A percentile compares a stretch with the other conserved stretches of the same genome.
Evolutionary conservation across 768 basidiomycete genomes (phyloP).

Genomic region (Naematelia aurantialba): DNA sequence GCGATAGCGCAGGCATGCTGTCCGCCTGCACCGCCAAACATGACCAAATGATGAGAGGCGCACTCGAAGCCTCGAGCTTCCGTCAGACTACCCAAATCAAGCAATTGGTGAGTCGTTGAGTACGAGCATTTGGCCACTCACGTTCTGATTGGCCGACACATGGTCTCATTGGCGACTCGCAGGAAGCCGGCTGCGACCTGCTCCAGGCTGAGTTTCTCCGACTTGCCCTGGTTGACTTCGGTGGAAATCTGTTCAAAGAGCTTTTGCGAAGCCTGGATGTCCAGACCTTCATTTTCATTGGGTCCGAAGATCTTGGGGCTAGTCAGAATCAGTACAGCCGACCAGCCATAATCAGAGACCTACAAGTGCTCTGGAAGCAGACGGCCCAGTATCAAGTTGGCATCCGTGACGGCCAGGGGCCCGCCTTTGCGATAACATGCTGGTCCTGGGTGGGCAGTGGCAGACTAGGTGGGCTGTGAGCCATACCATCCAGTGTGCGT

Average conservation of each 20-base stretch:
- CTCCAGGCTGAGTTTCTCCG: conserved; percentile 62
- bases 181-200: conserved; percentile 92
- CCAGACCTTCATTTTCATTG: conserved; percentile 77
- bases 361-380: conserved; percentile 64
- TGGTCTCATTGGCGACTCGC: conserved; percentile 94
- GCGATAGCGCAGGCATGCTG: conserved; percentile 47
- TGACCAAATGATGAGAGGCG: conserved; percentile 59
- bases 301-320: conserved; percentile 87
- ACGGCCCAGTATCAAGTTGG: conserved; percentile 40
- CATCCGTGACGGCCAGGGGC: conserved; percentile 56
- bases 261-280: conserved; percentile 63
- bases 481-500: neutral
- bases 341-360: conserved; percentile 53
- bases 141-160: conserved; percentile 87
- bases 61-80: conserved; percentile 85
- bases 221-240: conserved; percentile 65
- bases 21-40: conserved; percentile 51
- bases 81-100: conserved; percentile 56
- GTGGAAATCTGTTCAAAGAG: conserved; percentile 67
- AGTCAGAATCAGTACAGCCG: neutral
- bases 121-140: neutral
- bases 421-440: conserved; percentile 69
- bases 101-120: neutral
- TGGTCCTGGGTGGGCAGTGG: conserved; percentile 90
- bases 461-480: conserved; percentile 57